Evolutionary conservation across 257 asterid genomes (phyloP).

Genomic region (Solanum dulcamara): DNA sequence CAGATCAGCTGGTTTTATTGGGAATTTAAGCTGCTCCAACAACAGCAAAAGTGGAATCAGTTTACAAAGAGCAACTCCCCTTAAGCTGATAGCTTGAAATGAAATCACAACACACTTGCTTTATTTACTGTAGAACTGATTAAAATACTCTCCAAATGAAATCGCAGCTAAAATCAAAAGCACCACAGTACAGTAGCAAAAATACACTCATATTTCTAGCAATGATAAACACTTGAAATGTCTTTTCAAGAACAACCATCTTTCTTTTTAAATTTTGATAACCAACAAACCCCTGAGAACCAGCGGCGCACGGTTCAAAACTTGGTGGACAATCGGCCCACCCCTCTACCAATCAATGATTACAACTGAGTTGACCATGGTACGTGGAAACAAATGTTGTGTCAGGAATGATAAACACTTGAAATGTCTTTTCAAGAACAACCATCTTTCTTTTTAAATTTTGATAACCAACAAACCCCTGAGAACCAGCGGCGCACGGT

Average conservation of each 20-base stretch:
- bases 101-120: neutral
- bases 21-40: slow-evolving; percentile 77
- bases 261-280: neutral
- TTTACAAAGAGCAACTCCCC: neutral
- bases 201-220: neutral
- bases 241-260: neutral
- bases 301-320: neutral
- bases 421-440: neutral
- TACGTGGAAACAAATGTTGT: neutral
- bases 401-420: neutral
- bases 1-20: slow-evolving; percentile 94
- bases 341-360: neutral
- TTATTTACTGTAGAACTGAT: neutral
- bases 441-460: neutral
- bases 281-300: neutral
- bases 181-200: neutral
- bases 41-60: neutral
- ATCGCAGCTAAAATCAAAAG: neutral
- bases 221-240: neutral
- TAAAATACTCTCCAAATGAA: neutral
- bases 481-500: neutral
- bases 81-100: neutral
- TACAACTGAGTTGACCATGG: neutral
- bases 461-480: neutral
- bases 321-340: neutral